Evolutionary conservation across 441 rosid genomes (phyloP).

Genomic region (Gossypium gossypioides): DNA sequence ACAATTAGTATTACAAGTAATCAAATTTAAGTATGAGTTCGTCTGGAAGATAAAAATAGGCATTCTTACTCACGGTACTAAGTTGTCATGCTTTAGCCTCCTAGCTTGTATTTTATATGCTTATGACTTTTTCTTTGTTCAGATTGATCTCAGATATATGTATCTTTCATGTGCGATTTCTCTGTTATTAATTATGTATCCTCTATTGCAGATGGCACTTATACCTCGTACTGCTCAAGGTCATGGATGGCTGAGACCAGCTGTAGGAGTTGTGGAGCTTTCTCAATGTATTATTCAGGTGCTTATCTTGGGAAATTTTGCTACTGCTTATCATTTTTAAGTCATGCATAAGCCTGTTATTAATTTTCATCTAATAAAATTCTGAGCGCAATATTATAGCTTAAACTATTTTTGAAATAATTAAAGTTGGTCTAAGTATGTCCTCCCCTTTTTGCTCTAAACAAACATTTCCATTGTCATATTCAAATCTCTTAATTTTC

Average conservation of each 20-base stretch:
- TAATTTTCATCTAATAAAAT: neutral
- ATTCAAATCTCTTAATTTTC: neutral
- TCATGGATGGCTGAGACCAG: slow-evolving; percentile 99
- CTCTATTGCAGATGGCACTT: slow-evolving; percentile 71
- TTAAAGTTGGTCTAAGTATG: neutral
- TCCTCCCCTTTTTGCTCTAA: neutral
- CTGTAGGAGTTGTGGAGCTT: slow-evolving; percentile 81
- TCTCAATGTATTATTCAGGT: slow-evolving; percentile 96
- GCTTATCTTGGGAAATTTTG: slow-evolving; percentile 5
- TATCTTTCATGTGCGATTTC: neutral
- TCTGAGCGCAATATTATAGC: neutral
- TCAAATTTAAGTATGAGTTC: neutral
- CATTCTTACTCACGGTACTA: neutral
- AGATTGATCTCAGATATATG: neutral
- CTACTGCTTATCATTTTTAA: neutral
- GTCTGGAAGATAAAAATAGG: neutral
- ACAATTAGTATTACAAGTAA: neutral
- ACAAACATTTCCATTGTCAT: neutral
- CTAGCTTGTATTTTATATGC: neutral
- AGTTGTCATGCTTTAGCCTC: neutral
- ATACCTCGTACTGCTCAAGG: slow-evolving; percentile 79
- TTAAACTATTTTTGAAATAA: neutral
- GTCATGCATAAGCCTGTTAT: neutral
- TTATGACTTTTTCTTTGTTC: neutral
- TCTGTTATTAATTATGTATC: neutral